These are phyloP conservation scores for Tylopilus sp. DNA, from an alignment of 768 basidiomycete species.

Conservation along the genomic window DNA sequence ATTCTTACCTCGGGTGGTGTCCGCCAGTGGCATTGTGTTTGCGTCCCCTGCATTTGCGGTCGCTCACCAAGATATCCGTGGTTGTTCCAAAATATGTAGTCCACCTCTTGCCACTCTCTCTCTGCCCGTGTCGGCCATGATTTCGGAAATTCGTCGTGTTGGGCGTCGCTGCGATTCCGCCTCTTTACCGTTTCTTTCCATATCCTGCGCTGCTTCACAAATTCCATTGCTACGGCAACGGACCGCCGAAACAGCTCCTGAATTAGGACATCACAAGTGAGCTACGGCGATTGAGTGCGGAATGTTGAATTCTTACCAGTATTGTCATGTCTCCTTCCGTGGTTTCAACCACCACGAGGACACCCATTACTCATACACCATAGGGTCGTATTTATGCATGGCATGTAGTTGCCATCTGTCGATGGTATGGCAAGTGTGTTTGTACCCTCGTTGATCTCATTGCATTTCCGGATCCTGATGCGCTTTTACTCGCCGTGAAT, in stretches of 20 bases:
- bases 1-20: slow-evolving; percentile 19
- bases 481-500: slow-evolving; percentile 10
- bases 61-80: slow-evolving; percentile 4
- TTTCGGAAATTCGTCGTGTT: slow-evolving; percentile 21
- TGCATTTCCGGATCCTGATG: slow-evolving; percentile 5
- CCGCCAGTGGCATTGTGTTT: slow-evolving; percentile 8
- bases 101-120: slow-evolving; percentile 25
- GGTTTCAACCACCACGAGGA: slow-evolving; percentile 26
- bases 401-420: slow-evolving; percentile 7
- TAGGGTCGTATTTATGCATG: slow-evolving; percentile 25
- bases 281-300: slow-evolving; percentile 10
- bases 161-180: slow-evolving; percentile 9
- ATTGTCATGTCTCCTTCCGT: slow-evolving; percentile 27
- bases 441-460: slow-evolving; percentile 15
- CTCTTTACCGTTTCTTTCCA: slow-evolving; percentile 16
- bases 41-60: slow-evolving; percentile 5
- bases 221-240: slow-evolving; percentile 21
- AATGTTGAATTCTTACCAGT: slow-evolving; percentile 25
- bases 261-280: slow-evolving; percentile 12
- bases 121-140: slow-evolving; percentile 28
- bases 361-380: slow-evolving; percentile 8
- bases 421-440: slow-evolving; percentile 21
- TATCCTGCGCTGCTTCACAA: slow-evolving; percentile 18
- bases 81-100: slow-evolving; percentile 18
- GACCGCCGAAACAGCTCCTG: slow-evolving; percentile 24